phyloP scores from a whole-genome alignment of 2,329 filamentous ascomycete genomes.

The Paraconiothyrium sp. region DNA sequence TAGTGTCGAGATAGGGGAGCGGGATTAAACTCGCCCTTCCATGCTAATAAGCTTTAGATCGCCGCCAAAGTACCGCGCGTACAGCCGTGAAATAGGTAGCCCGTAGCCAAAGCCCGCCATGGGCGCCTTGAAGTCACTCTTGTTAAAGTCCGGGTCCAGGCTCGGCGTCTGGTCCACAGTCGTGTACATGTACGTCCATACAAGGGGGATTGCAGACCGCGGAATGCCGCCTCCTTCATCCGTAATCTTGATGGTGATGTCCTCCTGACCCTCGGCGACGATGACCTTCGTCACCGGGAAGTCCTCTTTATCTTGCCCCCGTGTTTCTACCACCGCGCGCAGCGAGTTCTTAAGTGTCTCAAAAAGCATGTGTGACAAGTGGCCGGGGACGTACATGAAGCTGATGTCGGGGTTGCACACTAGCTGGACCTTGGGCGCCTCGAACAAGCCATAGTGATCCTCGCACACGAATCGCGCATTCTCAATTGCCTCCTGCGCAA shows the following conservation, averaged over 20 bases:
- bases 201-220: conserved; percentile 88
- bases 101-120: conserved; percentile 99
- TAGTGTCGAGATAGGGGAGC: neutral
- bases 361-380: conserved; percentile 98
- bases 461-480: conserved; percentile 99
- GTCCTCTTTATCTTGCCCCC: conserved; percentile 93
- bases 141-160: conserved; percentile 96
- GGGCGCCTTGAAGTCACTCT: conserved; percentile 98
- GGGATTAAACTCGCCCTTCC: conserved; percentile 80
- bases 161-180: conserved; percentile 96
- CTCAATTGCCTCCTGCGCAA: conserved; percentile 96
- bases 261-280: conserved; percentile 95
- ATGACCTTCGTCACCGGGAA: conserved; percentile 98
- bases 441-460: conserved; percentile 97
- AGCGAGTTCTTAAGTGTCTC: conserved; percentile 99
- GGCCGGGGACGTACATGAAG: conserved; percentile 99
- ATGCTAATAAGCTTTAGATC: conserved; percentile 98
- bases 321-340: conserved; percentile 93
- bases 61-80: conserved; percentile 96
- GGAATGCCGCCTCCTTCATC: conserved; percentile 98
- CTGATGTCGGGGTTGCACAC: conserved; percentile 93
- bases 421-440: conserved; percentile 94
- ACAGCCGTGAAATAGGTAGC: conserved; percentile 89
- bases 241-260: conserved; percentile 98
- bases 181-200: conserved; percentile 99